phyloP scores from a whole-genome alignment of 1,139 yeast genomes.

The Yamadazyma taylorii region DNA sequence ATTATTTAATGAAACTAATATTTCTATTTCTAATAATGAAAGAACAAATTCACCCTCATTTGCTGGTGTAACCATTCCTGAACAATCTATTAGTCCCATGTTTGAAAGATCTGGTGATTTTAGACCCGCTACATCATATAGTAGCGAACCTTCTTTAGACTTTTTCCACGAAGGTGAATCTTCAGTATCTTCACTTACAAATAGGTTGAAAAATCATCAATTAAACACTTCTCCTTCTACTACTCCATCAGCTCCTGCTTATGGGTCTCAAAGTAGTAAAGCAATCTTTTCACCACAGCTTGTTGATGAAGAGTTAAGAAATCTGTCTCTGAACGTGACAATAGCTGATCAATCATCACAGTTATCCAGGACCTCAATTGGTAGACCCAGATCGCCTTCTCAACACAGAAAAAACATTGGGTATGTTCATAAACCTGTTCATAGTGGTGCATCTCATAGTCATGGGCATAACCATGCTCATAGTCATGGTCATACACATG shows the following conservation, averaged over 20 bases:
- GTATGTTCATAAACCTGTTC: slow-evolving; percentile 33
- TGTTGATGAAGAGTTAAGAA: neutral
- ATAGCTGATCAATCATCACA: slow-evolving; percentile 10
- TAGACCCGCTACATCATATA: slow-evolving; percentile 14
- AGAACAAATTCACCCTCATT: neutral
- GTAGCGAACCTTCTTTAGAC: slow-evolving; percentile 1
- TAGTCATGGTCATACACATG: neutral
- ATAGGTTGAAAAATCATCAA: slow-evolving; percentile 29
- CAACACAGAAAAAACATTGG: slow-evolving; percentile 29
- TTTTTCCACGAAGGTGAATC: slow-evolving; percentile 4
- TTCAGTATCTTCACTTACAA: slow-evolving; percentile 28
- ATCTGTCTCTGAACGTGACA: neutral
- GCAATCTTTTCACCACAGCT: slow-evolving; percentile 9
- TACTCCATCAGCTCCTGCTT: slow-evolving; percentile 15
- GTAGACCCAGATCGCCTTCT: slow-evolving; percentile 17
- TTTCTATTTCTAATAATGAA: slow-evolving; percentile 3
- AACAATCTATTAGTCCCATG: slow-evolving; percentile 12
- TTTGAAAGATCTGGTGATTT: slow-evolving; percentile 6
- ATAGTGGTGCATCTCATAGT: too few species aligned
- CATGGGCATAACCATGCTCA: neutral
- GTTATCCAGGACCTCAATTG: slow-evolving; percentile 8
- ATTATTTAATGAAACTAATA: slow-evolving; percentile 1
- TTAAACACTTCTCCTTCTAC: slow-evolving; percentile 24
- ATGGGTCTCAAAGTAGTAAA: too few species aligned
- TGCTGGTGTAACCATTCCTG: too few species aligned